A percentile compares a stretch with the other conserved stretches of the same genome.
phyloP scores from a whole-genome alignment of 208 protist species.

The Leishmania tropica region DNA sequence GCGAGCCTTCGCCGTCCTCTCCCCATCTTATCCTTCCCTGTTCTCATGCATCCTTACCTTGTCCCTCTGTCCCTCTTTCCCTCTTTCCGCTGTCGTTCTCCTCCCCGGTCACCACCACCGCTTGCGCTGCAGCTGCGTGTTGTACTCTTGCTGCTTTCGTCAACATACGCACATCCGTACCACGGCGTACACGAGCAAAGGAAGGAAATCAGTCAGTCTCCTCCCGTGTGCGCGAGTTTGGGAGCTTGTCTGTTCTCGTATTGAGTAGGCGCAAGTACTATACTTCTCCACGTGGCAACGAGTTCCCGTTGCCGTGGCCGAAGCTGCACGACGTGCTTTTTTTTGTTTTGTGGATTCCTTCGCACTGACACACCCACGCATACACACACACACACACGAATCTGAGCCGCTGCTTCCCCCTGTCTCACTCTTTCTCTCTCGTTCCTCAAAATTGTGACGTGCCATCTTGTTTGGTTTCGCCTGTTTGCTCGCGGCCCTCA shows the following conservation, averaged over 20 bases:
- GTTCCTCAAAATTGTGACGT: neutral
- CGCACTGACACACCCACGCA: neutral
- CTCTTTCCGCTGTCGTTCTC: neutral
- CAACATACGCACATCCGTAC: neutral
- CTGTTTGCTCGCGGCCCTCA: neutral
- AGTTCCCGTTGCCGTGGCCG: neutral
- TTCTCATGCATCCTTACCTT: neutral
- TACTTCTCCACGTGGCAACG: neutral
- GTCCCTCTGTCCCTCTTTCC: neutral
- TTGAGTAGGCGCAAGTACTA: neutral
- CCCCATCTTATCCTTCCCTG: neutral
- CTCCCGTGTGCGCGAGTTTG: neutral
- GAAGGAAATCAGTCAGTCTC: neutral
- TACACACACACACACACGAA: neutral
- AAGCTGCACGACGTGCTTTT: neutral
- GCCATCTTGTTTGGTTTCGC: neutral
- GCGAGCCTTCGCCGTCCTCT: neutral
- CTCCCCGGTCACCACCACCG: neutral
- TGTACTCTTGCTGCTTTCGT: neutral
- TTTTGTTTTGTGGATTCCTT: neutral
- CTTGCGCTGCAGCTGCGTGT: neutral
- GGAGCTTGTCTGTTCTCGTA: neutral
- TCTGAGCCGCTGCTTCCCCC: neutral
- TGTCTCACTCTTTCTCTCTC: neutral
- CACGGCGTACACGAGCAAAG: no score